phyloP scores from a whole-genome alignment of 345 rosid genomes.

The Nasturtium officinale region DNA sequence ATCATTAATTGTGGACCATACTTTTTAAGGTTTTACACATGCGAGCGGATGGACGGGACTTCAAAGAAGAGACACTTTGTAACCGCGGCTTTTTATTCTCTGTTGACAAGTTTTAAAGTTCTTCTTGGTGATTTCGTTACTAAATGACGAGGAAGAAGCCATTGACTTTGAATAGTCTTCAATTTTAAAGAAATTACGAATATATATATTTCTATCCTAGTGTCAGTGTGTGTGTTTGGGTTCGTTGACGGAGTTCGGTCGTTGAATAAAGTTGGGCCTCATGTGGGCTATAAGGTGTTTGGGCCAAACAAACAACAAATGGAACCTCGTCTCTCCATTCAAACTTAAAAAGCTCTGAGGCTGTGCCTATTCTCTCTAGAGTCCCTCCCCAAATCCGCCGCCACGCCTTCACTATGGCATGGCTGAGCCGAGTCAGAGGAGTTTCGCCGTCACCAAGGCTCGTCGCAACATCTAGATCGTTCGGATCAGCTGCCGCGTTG shows the following conservation, averaged over 20 bases:
- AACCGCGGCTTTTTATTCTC: conserved; percentile 27
- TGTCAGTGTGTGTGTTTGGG: neutral
- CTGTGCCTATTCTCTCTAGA: neutral
- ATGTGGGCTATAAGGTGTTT: neutral
- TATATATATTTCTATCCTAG: neutral
- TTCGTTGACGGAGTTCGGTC: neutral
- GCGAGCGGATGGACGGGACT: neutral
- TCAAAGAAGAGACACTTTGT: conserved; percentile 16
- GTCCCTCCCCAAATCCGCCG: conserved; percentile 34
- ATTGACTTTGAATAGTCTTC: conserved; percentile 36
- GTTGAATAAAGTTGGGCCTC: conserved; percentile 29
- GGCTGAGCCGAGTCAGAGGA: conserved; percentile 54
- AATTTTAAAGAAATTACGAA: neutral
- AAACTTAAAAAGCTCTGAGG: neutral
- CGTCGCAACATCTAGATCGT: conserved; percentile 41
- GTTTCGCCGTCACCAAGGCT: conserved; percentile 36
- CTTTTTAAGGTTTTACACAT: neutral
- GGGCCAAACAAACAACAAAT: neutral
- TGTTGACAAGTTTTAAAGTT: conserved; percentile 30
- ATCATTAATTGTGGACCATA: conserved; percentile 4
- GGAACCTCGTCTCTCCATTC: neutral
- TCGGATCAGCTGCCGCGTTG: conserved; percentile 70
- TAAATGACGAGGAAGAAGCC: conserved; percentile 13
- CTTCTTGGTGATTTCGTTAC: conserved; percentile 21
- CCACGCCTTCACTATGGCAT: conserved; percentile 61